phyloP scores from a whole-genome alignment of 768 basidiomycete species.

The Pulveroboletus sp. region DNA sequence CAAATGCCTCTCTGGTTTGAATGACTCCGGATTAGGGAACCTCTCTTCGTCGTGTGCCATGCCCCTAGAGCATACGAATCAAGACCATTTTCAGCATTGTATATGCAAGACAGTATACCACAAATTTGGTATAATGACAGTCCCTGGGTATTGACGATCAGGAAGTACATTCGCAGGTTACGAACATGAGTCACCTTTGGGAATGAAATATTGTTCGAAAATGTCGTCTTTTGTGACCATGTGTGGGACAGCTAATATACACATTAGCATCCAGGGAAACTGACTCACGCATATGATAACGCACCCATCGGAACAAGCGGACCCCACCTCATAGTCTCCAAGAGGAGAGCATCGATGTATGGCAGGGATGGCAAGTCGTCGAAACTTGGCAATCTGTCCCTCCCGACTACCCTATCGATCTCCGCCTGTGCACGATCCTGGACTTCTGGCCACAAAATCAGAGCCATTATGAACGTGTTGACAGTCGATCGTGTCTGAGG shows the following conservation, averaged over 20 bases:
- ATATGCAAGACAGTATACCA: constrained; percentile 13
- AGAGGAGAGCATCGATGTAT: constrained; percentile 22
- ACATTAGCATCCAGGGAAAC: not conserved
- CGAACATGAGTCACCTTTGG: constrained; percentile 36
- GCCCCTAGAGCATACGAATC: constrained; percentile 9
- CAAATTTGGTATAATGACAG: constrained; percentile 19
- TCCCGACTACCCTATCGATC: constrained; percentile 18
- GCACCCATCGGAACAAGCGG: constrained; percentile 20
- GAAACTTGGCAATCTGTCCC: constrained; percentile 15
- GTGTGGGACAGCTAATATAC: constrained; percentile 27
- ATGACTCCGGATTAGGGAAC: constrained; percentile 27
- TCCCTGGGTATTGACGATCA: constrained; percentile 10
- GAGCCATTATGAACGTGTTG: constrained; percentile 14
- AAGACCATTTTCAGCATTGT: not conserved
- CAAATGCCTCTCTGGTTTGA: constrained; percentile 35
- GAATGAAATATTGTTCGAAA: constrained; percentile 48
- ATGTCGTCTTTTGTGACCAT: constrained; percentile 35
- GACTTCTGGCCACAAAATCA: constrained; percentile 20
- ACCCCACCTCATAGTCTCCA: constrained; percentile 23
- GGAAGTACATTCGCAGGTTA: not conserved
- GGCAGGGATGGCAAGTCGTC: constrained; percentile 16
- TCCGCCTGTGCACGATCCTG: constrained; percentile 19
- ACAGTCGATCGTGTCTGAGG: constrained; percentile 16
- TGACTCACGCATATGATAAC: not conserved
- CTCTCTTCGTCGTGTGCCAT: constrained; percentile 22